Base-by-base conservation (phyloP, 2,329 filamentous ascomycete species). In the Plenodomus tracheiphilus region DNA sequence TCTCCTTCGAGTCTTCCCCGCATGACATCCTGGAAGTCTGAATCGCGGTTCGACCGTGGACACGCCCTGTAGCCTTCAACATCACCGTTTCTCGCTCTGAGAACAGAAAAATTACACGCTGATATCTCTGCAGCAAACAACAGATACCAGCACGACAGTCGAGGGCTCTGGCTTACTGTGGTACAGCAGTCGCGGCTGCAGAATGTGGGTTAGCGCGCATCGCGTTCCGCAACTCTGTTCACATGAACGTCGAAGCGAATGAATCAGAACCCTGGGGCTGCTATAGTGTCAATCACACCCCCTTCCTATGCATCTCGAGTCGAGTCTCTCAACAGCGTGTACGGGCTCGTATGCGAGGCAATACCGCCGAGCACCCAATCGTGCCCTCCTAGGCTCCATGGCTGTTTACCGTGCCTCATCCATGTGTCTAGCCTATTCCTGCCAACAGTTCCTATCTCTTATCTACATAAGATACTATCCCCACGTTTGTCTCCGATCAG, bases 1-100 rank as follows among this genome's bases (percentile, higher is more conserved):
- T 35, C 51, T 48, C 46, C 22, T 50, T 51, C 21, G 16, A 53
- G 54, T 39, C 43, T 41, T 47, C 54, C 51, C 51, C 46, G 22
- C 22, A 25, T 25, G 10, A 39, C 48, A 47, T 46, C 20, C 20
- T 28, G 41, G 20, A 48, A 32, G 21, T 39, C 43, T 34, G 22
- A 25, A 10, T 25, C 22, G 22, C 22, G 22, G 5, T n/a, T n/a
- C n/a, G n/a, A n/a, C n/a, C n/a, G n/a, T n/a, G n/a, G n/a, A n/a
- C n/a, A n/a, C n/a, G n/a, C n/a, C n/a, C n/a, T n/a, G n/a, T n/a
- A n/a, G n/a, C 5, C 22, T 25, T 25, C 22, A 25, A 25, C 22
- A 5, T 10, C 10, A 10, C 22, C 22, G 5, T 25, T n/a, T n/a
- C n/a, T n/a, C n/a, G n/a, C n/a, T n/a, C 22, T 25, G 5, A 5